These are phyloP conservation scores for Lecanosticta acicola DNA, from an alignment of 2,329 filamentous ascomycete species.

Conservation along the genomic window DNA sequence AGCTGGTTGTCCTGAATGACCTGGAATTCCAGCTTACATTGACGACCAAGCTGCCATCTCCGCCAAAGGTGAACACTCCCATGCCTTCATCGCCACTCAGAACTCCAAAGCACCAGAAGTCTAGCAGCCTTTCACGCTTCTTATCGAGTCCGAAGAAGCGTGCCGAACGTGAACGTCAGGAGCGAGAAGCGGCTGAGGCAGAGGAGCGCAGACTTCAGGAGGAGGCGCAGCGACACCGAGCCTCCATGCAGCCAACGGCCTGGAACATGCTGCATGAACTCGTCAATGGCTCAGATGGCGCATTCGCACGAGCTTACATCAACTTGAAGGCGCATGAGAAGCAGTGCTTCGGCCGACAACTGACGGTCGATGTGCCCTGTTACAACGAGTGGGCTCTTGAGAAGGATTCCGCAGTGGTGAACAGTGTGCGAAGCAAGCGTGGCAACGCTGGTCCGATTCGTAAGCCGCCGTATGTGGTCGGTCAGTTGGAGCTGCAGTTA, in stretches of 20 bases:
- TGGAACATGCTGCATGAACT: conserved; percentile 85
- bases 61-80: conserved; percentile 36
- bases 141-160: conserved; percentile 95
- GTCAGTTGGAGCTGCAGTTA: conserved; percentile 88
- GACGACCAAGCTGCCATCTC: conserved; percentile 78
- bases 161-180: conserved; percentile 82
- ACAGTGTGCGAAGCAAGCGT: conserved; percentile 86
- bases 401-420: conserved; percentile 63
- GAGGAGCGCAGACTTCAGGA: conserved; percentile 38
- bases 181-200: conserved; percentile 73
- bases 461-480: conserved; percentile 89
- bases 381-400: conserved; percentile 99
- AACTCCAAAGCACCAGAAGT: conserved; percentile 61
- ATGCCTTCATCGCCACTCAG: conserved; percentile 57
- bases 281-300: conserved; percentile 79
- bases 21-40: conserved; percentile 98
- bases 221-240: conserved; percentile 48
- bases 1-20: conserved; percentile 92
- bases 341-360: conserved; percentile 79
- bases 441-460: conserved; percentile 57
- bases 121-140: conserved; percentile 83
- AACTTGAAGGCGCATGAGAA: conserved; percentile 89
- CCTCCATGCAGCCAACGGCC: conserved; percentile 60
- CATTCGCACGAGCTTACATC: conserved; percentile 89
- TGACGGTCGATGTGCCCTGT: conserved; percentile 82